These are phyloP conservation scores for Bruguiera sexangula DNA, from an alignment of 345 rosid genomes.

Conservation along the genomic window DNA sequence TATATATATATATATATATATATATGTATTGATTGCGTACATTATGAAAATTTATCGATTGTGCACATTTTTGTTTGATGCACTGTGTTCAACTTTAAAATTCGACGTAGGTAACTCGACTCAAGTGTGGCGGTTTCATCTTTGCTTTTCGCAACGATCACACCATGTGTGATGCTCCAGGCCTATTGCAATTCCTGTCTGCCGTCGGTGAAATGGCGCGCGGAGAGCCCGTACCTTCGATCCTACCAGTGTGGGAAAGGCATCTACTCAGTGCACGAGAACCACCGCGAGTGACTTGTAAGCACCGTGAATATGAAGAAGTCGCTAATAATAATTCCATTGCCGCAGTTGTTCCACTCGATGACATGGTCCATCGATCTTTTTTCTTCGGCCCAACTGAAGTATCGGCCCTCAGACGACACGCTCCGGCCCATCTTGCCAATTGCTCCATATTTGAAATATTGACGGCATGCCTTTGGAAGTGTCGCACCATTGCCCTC, in stretches of 20 bases:
- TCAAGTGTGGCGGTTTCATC: constrained; percentile 22
- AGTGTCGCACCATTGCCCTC: constrained; percentile 16
- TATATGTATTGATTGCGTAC: no score
- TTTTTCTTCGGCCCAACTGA: constrained; percentile 8
- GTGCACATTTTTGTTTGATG: no score
- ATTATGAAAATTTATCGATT: no score
- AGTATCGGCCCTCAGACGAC: background rate
- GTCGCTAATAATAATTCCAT: background rate
- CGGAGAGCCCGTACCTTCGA: background rate
- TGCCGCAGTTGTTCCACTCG: background rate
- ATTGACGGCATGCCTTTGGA: constrained; percentile 25
- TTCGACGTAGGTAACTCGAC: background rate
- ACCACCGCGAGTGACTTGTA: constrained; percentile 8
- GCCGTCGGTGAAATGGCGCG: constrained; percentile 17
- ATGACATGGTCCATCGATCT: constrained; percentile 2
- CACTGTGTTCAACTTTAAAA: no score
- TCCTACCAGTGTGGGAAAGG: constrained; percentile 5
- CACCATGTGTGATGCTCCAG: constrained; percentile 14
- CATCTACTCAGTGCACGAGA: constrained; percentile 9
- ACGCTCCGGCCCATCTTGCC: background rate
- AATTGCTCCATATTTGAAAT: constrained; percentile 14
- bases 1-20: no score
- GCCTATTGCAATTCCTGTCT: constrained; percentile 18
- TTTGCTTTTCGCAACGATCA: constrained; percentile 13
- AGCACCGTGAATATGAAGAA: constrained; percentile 16